phyloP scores from a whole-genome alignment of 2,329 filamentous ascomycete species.

The Sphaerulina vaccinii region DNA sequence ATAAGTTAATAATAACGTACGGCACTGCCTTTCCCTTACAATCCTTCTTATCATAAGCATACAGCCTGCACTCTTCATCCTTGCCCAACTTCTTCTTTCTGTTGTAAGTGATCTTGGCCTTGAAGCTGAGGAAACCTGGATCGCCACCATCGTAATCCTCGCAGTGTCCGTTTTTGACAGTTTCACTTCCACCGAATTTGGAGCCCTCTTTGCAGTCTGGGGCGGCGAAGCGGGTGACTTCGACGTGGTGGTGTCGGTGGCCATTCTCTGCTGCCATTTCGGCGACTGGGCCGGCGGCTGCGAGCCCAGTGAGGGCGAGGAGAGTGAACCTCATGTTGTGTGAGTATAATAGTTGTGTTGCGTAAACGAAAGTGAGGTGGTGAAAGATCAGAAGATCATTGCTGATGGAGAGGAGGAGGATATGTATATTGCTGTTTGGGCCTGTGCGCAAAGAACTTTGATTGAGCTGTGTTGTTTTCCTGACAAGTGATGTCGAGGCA shows the following conservation, averaged over 20 bases:
- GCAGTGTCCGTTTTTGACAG: neutral
- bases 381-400: neutral
- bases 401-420: neutral
- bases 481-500: neutral
- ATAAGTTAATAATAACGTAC: neutral
- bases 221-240: neutral
- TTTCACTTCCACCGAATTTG: neutral
- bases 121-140: neutral
- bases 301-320: constrained; percentile 1
- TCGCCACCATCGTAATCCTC: neutral
- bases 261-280: neutral
- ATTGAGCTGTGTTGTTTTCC: no score
- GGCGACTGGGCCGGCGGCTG: constrained; percentile 1
- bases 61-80: neutral
- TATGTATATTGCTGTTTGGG: no score
- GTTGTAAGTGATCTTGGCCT: constrained; percentile 1
- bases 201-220: neutral
- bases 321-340: constrained; percentile 5
- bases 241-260: constrained; percentile 9
- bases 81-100: neutral
- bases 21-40: neutral
- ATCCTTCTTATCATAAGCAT: neutral
- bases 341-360: neutral
- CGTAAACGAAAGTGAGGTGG: neutral
- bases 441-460: no score